Base-by-base conservation (phyloP, 106 monocot species). In the Dendrobium huoshanense region DNA sequence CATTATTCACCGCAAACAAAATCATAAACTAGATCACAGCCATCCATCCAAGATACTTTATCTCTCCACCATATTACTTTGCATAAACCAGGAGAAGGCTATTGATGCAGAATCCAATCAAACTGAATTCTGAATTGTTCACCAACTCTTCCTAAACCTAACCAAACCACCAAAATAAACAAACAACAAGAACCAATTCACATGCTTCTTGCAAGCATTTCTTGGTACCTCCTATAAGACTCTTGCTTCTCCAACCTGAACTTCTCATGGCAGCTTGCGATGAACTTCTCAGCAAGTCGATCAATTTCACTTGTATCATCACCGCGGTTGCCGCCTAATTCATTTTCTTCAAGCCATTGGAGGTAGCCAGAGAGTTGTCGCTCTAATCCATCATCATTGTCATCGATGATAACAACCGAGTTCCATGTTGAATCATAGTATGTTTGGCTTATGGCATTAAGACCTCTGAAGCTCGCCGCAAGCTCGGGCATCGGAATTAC, bases 221-320 rank as follows among this genome's bases (percentile, higher is more conserved):
- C 95, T 43, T 91, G 90, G 72, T 90, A 95, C 84, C 85, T 90
- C 88, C 95, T 92, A 44, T 88, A 95, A 5, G 95, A 95, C 80
- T 95, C 92, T 80, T 92, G 87, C 90, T 95, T 95, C 90, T 95
- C 95, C 80, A 95, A 51, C 83, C 85, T 92, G 47, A 95, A 95
- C 82, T 92, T 95, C 84, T 95, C 95, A 75, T 95, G 90, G 88
- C 90, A 95, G 22, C 85, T 92, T 2, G 80, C 87, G 43, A 95
- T 95, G 87, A 95, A 95, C 85, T 79, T 88, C 85, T 95, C 95
- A 0, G 95, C 95, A 7, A 92, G 90, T 56, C 82, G 81, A 33
- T 95, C 88, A 41, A 95, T 95, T 87, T 92, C 88, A 2, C 77
- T 78, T 41, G 79, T 80, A 33, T 84, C 80, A 2, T 76, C 55